Conservation (phyloP, 805 yeast genomes). For the Saccharomycopsis sp. region DNA sequence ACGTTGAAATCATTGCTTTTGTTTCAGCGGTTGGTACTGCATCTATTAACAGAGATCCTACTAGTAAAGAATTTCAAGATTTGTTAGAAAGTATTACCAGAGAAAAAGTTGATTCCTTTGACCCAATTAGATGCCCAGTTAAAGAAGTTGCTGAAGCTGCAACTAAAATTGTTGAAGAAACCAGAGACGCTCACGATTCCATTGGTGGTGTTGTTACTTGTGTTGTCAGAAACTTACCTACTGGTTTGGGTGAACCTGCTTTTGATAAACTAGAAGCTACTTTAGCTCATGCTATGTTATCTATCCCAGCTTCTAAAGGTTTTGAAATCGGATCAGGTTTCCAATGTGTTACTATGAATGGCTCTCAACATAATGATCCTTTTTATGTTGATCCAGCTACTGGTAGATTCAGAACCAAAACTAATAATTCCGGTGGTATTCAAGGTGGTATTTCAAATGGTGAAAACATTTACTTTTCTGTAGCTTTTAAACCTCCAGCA, state of each 20-base stretch:
- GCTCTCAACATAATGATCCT: constrained; percentile 89
- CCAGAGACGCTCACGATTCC: constrained; percentile 80
- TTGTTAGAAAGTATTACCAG: constrained; percentile 71
- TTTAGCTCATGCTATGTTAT: constrained; percentile 95
- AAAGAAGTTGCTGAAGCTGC: constrained; percentile 57
- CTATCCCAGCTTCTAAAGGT: constrained; percentile 96
- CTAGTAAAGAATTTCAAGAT: constrained; percentile 51
- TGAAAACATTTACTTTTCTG: constrained; percentile 86
- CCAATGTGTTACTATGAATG: constrained; percentile 79
- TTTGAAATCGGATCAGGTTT: constrained; percentile 97
- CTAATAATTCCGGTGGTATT: constrained; percentile 93
- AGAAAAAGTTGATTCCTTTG: constrained; percentile 76
- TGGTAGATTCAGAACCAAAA: constrained; percentile 67
- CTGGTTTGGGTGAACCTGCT: constrained; percentile 97
- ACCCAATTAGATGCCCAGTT: constrained; percentile 93
- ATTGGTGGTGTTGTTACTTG: constrained; percentile 98
- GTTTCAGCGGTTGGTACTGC: constrained; percentile 86
- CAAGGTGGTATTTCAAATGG: constrained; percentile 99
- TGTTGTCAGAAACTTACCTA: constrained; percentile 86
- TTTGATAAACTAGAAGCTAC: constrained; percentile 94
- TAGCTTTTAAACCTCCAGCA: constrained; percentile 97
- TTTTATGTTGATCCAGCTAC: constrained; percentile 52
- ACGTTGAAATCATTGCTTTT: constrained; percentile 89
- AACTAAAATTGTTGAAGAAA: constrained; percentile 79
- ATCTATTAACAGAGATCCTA: constrained; percentile 65